Evolutionary conservation across 1,284 basidiomycete genomes (phyloP).

Genomic region (Melanopsichium pennsylvanicum): DNA sequence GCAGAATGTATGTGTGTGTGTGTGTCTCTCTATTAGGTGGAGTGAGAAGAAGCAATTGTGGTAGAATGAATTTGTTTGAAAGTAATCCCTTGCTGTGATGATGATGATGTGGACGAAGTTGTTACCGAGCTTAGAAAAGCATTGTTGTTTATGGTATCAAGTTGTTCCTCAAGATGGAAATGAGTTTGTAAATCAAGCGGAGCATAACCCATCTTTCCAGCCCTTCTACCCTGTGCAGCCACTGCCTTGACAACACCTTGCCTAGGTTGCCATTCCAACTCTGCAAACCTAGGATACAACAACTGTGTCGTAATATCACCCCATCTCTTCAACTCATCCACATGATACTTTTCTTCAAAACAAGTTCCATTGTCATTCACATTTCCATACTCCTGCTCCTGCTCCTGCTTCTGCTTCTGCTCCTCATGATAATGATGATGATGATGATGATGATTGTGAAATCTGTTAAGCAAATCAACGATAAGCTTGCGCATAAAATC

Average conservation of each 20-base stretch:
- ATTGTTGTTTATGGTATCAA: neutral
- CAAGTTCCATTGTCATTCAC: too few relatives aligned
- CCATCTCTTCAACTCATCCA: slow-evolving; percentile 46
- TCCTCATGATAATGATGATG: too few relatives aligned
- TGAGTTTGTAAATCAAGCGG: slow-evolving; percentile 4
- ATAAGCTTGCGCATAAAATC: slow-evolving; percentile 36
- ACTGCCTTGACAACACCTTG: slow-evolving; percentile 29
- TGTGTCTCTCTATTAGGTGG: too few relatives aligned
- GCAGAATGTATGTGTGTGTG: too few relatives aligned
- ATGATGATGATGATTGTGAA: slow-evolving; percentile 30
- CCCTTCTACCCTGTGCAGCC: slow-evolving; percentile 20
- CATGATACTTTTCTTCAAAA: too few relatives aligned
- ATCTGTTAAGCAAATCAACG: slow-evolving; percentile 43
- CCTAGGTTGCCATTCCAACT: slow-evolving; percentile 45
- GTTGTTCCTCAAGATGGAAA: slow-evolving; percentile 9
- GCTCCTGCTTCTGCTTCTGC: too few relatives aligned
- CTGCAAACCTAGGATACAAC: slow-evolving; percentile 55
- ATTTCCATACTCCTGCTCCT: too few relatives aligned
- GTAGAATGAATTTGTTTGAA: too few relatives aligned
- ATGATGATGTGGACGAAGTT: neutral
- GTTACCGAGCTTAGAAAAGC: neutral
- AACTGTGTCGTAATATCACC: slow-evolving; percentile 59
- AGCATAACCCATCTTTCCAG: slow-evolving; percentile 41
- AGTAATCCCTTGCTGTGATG: too few relatives aligned
- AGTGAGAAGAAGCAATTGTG: too few relatives aligned